Evolutionary conservation across 2,329 filamentous ascomycete genomes (phyloP).

Genomic region (Cladophialophora yegresii): DNA sequence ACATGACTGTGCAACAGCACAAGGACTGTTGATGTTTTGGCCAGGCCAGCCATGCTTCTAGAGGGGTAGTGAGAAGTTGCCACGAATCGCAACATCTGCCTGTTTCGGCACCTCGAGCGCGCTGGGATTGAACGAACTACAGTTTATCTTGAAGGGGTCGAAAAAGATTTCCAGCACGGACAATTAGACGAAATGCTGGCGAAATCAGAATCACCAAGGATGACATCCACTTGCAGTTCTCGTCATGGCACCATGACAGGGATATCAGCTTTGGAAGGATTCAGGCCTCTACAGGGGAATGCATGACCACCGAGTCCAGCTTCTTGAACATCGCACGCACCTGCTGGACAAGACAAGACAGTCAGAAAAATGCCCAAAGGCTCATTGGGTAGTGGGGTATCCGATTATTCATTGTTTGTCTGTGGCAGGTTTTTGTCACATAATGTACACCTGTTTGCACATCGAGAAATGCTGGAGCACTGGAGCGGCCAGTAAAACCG

Average conservation of each 20-base stretch:
- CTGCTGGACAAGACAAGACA: background rate
- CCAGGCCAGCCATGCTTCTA: background rate
- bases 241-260: background rate
- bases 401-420: conserved; percentile 14
- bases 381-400: conserved; percentile 12
- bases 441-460: conserved; percentile 26
- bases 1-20: background rate
- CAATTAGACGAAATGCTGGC: background rate
- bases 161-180: background rate
- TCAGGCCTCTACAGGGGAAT: background rate
- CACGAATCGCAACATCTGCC: background rate
- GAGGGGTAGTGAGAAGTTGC: background rate
- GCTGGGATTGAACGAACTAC: background rate
- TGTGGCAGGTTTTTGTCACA: conserved; percentile 13
- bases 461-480: conserved; percentile 20
- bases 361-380: background rate
- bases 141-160: background rate
- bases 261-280: background rate
- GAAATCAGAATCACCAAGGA: background rate
- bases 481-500: conserved; percentile 25
- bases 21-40: background rate
- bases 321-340: background rate
- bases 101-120: background rate
- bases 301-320: background rate
- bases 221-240: background rate